These are phyloP conservation scores for Dimargaris verticillata DNA, from an alignment of 192 early-diverging fungal genomes.

Conservation along the genomic window DNA sequence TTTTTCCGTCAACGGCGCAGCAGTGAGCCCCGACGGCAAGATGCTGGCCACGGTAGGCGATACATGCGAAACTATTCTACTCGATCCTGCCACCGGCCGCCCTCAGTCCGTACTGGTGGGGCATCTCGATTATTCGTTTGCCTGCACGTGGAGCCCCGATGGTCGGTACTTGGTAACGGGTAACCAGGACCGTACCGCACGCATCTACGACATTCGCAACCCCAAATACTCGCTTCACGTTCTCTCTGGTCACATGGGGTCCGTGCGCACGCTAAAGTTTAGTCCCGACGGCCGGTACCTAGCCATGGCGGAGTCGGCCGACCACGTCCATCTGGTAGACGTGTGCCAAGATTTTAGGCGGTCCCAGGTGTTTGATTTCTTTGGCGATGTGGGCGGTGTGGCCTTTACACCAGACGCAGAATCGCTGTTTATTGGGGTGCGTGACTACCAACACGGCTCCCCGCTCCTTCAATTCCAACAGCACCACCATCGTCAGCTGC, in stretches of 20 bases:
- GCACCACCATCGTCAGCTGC: neutral
- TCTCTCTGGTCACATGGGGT: slow-evolving; percentile 21
- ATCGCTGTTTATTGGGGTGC: slow-evolving; percentile 22
- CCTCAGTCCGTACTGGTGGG: slow-evolving; percentile 16
- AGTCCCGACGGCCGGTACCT: slow-evolving; percentile 22
- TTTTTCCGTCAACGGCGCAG: slow-evolving; percentile 27
- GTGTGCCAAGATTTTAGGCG: slow-evolving; percentile 4
- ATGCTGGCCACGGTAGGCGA: slow-evolving; percentile 25
- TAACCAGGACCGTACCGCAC: slow-evolving; percentile 26
- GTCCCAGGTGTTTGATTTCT: slow-evolving; percentile 24
- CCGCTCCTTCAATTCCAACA: neutral
- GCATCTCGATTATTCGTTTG: slow-evolving; percentile 25
- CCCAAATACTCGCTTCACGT: slow-evolving; percentile 15
- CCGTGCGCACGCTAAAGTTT: slow-evolving; percentile 24
- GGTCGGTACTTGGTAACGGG: slow-evolving; percentile 25
- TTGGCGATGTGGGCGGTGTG: slow-evolving; percentile 27
- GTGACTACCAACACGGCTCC: slow-evolving; percentile 15
- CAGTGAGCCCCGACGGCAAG: slow-evolving; percentile 12
- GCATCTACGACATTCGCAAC: slow-evolving; percentile 28
- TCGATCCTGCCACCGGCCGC: slow-evolving; percentile 16
- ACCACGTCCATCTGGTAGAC: slow-evolving; percentile 28
- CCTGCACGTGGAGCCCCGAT: slow-evolving; percentile 24
- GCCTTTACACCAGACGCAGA: slow-evolving; percentile 26
- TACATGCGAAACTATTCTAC: slow-evolving; percentile 14
- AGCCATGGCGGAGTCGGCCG: slow-evolving; percentile 24